Base-by-base conservation (phyloP, 208 protist genomes). In the Trypanosoma platydactyli region DNA sequence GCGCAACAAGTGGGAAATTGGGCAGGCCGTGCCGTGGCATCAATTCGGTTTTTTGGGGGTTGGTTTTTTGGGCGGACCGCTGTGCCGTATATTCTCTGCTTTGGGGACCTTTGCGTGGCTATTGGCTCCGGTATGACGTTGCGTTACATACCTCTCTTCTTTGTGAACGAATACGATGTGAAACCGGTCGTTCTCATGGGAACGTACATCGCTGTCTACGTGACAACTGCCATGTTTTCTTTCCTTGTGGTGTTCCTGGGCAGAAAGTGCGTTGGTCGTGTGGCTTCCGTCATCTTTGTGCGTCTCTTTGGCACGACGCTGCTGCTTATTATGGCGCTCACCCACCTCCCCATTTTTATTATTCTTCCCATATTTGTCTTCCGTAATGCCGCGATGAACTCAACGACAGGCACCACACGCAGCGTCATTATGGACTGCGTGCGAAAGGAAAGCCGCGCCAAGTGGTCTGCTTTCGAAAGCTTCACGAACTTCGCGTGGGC, bases 341-440 rank as follows among this genome's bases (percentile, higher is more conserved):
- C 71, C 3, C 24, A 46, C 18, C 35, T 71, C 13, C 11, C 3
- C 48, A 30, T 87, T 24, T 80, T 16, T 30, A 63, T 77, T 16
- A 13, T 84, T 0, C 12, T 60, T 7, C 42, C 76, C 5, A 30
- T 88, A 11, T 87, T 81, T 46, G 53, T 91, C 33, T 48, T 64
- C 24, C 78, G 85, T 24, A 86, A 84, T 55, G 61, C 81, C n/a
- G 56, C 63, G 18, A 91, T 91, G 85, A 91, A 91, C 69, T 73
- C 72, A 7, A 80, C 82, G 12, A 40, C 68, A 3, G 85, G 85
- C 33, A 27, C 88, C 49, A 88, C 81, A 1, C 81, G 85, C 42
- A 86, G 79, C 45, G 77, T 91, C 44, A 77, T 91, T 27, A 91
- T 91, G 85, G 85, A 91, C 56, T 72, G 67, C 64, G 81, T 86